Evolutionary conservation across 768 basidiomycete genomes (phyloP).

Genomic region (Boletellus emodensis): DNA sequence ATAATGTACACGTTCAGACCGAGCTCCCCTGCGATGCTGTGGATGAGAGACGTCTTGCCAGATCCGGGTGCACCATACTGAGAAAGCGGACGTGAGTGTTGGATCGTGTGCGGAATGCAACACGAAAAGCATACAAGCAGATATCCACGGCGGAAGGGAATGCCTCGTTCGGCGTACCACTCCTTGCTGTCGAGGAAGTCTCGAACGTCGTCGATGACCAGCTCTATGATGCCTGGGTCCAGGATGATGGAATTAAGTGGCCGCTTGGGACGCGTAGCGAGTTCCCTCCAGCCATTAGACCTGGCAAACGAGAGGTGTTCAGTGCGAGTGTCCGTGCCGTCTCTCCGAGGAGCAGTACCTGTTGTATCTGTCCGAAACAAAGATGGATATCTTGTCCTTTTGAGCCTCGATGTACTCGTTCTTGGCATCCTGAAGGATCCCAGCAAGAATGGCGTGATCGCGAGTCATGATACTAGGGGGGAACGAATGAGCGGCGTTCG

Average conservation of each 20-base stretch:
- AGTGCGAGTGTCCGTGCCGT: not conserved
- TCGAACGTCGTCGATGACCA: constrained; percentile 61
- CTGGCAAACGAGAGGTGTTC: constrained; percentile 1
- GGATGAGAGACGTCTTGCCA: constrained; percentile 77
- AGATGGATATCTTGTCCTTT: constrained; percentile 50
- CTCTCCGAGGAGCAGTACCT: constrained; percentile 22
- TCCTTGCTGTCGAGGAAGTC: constrained; percentile 65
- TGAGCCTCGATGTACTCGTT: constrained; percentile 47
- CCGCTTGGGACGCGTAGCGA: constrained; percentile 60
- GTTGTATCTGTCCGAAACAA: constrained; percentile 44
- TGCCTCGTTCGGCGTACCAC: constrained; percentile 76
- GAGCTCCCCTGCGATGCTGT: constrained; percentile 74
- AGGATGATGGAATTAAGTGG: constrained; percentile 64
- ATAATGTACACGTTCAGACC: constrained; percentile 70
- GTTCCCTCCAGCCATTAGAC: constrained; percentile 48
- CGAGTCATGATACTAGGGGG: constrained; percentile 48
- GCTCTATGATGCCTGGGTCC: constrained; percentile 63
- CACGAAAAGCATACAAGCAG: constrained; percentile 42
- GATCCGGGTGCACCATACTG: constrained; percentile 72
- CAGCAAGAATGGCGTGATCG: constrained; percentile 42
- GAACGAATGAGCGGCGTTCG: not conserved
- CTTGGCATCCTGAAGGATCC: constrained; percentile 54
- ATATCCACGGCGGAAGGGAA: constrained; percentile 79
- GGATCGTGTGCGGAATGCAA: not conserved
- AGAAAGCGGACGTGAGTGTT: not conserved